phyloP scores from a whole-genome alignment of 2,329 filamentous ascomycete genomes.

The Fusarium sp. region DNA sequence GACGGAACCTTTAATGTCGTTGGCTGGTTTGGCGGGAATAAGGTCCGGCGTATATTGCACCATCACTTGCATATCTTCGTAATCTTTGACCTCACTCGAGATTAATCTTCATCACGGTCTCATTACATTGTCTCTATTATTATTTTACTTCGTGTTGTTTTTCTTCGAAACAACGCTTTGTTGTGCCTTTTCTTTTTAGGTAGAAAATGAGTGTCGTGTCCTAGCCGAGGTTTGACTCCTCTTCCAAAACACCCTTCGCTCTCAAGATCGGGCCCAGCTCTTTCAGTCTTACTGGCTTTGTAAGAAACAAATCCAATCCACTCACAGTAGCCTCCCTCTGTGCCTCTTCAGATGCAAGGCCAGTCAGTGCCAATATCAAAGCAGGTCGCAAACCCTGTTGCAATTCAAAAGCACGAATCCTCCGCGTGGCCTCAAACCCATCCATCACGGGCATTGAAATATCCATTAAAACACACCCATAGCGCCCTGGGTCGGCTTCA shows the following conservation, averaged over 20 bases:
- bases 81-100: too few species aligned
- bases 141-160: neutral
- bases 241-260: slow-evolving; percentile 35
- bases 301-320: slow-evolving; percentile 69
- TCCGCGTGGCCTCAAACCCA: slow-evolving; percentile 64
- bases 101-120: neutral
- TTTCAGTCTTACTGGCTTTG: slow-evolving; percentile 66
- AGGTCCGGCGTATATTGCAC: neutral
- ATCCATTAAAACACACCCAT: slow-evolving; percentile 60
- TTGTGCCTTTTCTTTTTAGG: too few species aligned
- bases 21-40: neutral
- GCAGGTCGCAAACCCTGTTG: slow-evolving; percentile 59
- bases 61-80: neutral
- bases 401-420: slow-evolving; percentile 66
- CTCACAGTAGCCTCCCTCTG: slow-evolving; percentile 68
- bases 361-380: slow-evolving; percentile 68
- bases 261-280: slow-evolving; percentile 52
- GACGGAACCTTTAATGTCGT: neutral
- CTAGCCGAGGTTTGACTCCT: slow-evolving; percentile 29
- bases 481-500: slow-evolving; percentile 42
- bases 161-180: neutral
- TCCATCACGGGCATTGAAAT: slow-evolving; percentile 73
- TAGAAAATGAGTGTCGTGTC: too few species aligned
- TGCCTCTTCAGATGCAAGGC: slow-evolving; percentile 64
- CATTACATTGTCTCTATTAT: neutral